These are phyloP conservation scores for Papilionanthe hybrid DNA, from an alignment of 116 monocot genomes.

Conservation along the genomic window DNA sequence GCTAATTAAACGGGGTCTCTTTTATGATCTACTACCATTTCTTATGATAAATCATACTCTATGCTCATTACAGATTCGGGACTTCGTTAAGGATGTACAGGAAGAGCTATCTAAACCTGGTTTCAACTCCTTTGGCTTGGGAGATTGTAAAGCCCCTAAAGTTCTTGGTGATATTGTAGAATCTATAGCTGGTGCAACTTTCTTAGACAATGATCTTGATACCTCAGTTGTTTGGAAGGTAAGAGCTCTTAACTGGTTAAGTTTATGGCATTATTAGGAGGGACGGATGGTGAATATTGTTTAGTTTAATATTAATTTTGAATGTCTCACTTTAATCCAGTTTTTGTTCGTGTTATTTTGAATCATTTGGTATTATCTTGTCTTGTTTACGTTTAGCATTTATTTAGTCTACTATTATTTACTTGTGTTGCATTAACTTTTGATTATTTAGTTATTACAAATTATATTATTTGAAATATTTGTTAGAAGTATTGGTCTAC, in stretches of 20 bases:
- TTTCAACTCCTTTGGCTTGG: conserved; percentile 91
- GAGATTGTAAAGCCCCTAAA: conserved; percentile 97
- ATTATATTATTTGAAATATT: no score
- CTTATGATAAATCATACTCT: neutral
- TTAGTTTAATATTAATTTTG: no score
- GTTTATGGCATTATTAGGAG: no score
- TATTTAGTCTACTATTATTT: no score
- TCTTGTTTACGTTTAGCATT: no score
- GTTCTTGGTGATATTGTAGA: conserved; percentile 97
- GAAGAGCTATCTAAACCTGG: conserved; percentile 75
- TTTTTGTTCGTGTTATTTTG: no score
- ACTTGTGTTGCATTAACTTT: no score
- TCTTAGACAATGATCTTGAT: conserved; percentile 66
- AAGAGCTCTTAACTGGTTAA: neutral
- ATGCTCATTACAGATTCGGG: conserved; percentile 53
- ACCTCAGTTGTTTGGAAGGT: conserved; percentile 82
- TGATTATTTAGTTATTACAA: no score
- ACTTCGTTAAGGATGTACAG: conserved; percentile 89
- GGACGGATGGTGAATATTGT: no score
- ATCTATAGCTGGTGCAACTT: conserved; percentile 91
- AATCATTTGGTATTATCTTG: no score
- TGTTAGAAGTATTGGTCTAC: no score
- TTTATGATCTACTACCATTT: neutral
- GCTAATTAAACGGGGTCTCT: neutral
- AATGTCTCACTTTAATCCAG: no score